phyloP scores from a whole-genome alignment of 2,329 filamentous ascomycete genomes.

The Cordyceps cateniannulata region DNA sequence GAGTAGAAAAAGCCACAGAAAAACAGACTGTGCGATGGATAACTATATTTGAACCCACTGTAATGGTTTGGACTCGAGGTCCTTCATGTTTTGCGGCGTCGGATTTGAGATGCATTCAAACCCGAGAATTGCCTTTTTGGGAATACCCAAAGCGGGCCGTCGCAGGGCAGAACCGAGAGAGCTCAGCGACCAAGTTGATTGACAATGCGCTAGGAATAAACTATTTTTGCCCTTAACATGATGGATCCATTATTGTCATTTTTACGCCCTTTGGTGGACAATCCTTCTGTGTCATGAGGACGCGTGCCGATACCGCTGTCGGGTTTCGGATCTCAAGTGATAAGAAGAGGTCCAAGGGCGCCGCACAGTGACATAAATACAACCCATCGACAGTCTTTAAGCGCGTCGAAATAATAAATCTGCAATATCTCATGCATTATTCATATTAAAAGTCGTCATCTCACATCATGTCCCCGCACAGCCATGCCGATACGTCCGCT shows the following conservation, averaged over 20 bases:
- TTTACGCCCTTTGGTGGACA: neutral
- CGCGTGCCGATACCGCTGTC: neutral
- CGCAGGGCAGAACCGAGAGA: neutral
- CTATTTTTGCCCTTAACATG: neutral
- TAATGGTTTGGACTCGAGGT: neutral
- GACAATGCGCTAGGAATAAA: neutral
- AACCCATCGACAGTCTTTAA: neutral
- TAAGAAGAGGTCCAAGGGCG: neutral
- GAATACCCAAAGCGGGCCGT: neutral
- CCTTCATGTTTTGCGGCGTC: neutral
- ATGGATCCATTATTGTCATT: neutral
- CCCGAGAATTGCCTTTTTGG: conserved; percentile 7
- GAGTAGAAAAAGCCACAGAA: neutral
- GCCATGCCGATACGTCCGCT: conserved; percentile 12
- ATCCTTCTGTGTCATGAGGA: neutral
- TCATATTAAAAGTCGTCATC: neutral
- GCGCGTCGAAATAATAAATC: too few species aligned
- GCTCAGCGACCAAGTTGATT: neutral
- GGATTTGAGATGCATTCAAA: conserved; percentile 7
- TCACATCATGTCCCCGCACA: conserved; percentile 16
- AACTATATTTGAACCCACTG: conserved; percentile 5
- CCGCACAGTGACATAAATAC: neutral
- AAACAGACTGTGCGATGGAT: neutral
- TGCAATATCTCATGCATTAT: neutral
- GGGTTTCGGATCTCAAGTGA: conserved; percentile 5